These are phyloP conservation scores for Xylaria arbuscula DNA, from an alignment of 2,329 filamentous ascomycete genomes.

Conservation along the genomic window DNA sequence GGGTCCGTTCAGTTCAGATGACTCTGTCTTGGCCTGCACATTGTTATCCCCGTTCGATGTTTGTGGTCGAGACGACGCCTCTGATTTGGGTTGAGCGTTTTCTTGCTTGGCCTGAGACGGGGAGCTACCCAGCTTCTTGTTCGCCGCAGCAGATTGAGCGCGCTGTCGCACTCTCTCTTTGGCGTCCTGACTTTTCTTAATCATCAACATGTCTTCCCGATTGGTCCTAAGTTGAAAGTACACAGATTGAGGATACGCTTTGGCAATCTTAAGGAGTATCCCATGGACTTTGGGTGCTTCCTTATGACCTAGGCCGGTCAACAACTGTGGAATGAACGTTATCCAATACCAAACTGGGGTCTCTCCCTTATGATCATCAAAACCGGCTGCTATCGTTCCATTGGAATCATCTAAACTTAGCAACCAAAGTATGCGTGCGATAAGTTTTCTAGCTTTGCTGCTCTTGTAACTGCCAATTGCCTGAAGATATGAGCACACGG, in stretches of 20 bases:
- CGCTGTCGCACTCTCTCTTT: slow-evolving; percentile 72
- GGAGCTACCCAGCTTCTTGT: slow-evolving; percentile 59
- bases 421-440: slow-evolving; percentile 94
- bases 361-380: slow-evolving; percentile 96
- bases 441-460: slow-evolving; percentile 91
- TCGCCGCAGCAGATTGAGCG: slow-evolving; percentile 58
- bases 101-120: slow-evolving; percentile 67
- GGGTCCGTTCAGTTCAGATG: slow-evolving; percentile 49
- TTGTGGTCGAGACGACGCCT: slow-evolving; percentile 59
- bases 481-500: slow-evolving; percentile 94
- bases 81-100: slow-evolving; percentile 55
- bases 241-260: slow-evolving; percentile 92
- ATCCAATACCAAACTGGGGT: slow-evolving; percentile 99
- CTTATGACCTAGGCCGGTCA: slow-evolving; percentile 90
- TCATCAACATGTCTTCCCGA: slow-evolving; percentile 90
- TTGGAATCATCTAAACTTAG: slow-evolving; percentile 92
- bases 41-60: slow-evolving; percentile 62
- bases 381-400: slow-evolving; percentile 83
- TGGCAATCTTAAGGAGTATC: slow-evolving; percentile 92
- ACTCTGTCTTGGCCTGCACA: slow-evolving; percentile 59
- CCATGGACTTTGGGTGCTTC: slow-evolving; percentile 88
- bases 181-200: slow-evolving; percentile 87
- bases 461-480: slow-evolving; percentile 97
- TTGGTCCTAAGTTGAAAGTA: slow-evolving; percentile 96
- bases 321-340: slow-evolving; percentile 95